Conservation (phyloP, 164 flowering plant genomes). For the Paratinospora sagittata region DNA sequence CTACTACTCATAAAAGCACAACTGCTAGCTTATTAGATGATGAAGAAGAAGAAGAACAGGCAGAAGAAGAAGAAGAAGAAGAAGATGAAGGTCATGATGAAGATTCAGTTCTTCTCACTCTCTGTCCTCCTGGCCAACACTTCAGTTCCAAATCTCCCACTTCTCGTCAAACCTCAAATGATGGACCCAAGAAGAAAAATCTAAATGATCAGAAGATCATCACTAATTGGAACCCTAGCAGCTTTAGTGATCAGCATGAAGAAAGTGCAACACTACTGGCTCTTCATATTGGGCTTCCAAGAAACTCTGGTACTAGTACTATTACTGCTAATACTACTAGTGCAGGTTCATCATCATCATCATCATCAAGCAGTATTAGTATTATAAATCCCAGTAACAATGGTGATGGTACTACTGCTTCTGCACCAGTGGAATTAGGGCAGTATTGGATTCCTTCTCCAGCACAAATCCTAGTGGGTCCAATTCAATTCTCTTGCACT, state of each 20-base stretch:
- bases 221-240: neutral
- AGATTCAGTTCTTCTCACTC: constrained; percentile 42
- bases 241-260: constrained; percentile 3
- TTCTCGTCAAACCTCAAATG: neutral
- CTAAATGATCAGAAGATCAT: neutral
- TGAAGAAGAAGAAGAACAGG: no score
- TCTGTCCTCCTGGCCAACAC: constrained; percentile 50
- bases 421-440: constrained; percentile 18
- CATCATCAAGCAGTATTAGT: no score
- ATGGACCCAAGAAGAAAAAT: neutral
- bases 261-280: constrained; percentile 25
- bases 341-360: neutral
- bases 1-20: neutral
- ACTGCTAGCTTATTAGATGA: constrained; percentile 7
- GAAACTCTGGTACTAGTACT: no score
- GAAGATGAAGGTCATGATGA: constrained; percentile 45
- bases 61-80: constrained; percentile 28
- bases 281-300: constrained; percentile 47
- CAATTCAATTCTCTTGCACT: constrained; percentile 72
- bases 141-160: constrained; percentile 7
- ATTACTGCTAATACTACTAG: no score
- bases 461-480: constrained; percentile 72
- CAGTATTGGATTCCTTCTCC: constrained; percentile 83
- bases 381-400: constrained; percentile 5
- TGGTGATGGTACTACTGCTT: constrained; percentile 13